phyloP scores from a whole-genome alignment of 495 filamentous ascomycete genomes.

The Hyphodiscus hymeniophilus region DNA sequence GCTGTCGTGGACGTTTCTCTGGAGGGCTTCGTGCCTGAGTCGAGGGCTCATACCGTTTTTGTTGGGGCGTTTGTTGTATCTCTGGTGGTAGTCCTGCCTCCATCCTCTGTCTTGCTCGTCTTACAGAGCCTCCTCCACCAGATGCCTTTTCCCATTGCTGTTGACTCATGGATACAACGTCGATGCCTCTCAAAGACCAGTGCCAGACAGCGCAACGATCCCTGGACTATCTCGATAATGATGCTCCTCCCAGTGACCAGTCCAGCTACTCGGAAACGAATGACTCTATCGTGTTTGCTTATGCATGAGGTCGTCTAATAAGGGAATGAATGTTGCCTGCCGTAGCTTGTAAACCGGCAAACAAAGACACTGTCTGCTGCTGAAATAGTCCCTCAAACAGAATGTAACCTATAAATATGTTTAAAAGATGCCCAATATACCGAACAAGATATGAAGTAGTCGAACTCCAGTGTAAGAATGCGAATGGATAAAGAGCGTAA shows the following conservation, averaged over 20 bases:
- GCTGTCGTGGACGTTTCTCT: slow-evolving; percentile 21
- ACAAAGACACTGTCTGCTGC: background rate
- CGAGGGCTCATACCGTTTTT: slow-evolving; percentile 22
- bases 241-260: background rate
- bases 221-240: background rate
- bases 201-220: background rate
- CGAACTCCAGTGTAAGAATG: slow-evolving; percentile 16
- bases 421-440: background rate
- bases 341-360: slow-evolving; percentile 1
- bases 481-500: slow-evolving; percentile 18
- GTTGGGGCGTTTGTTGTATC: slow-evolving; percentile 27
- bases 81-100: slow-evolving; percentile 32
- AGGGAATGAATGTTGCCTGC: slow-evolving; percentile 11
- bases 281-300: slow-evolving; percentile 16
- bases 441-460: slow-evolving; percentile 10
- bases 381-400: background rate
- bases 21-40: slow-evolving; percentile 26
- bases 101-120: slow-evolving; percentile 44
- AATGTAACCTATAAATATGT: background rate
- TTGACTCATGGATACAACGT: slow-evolving; percentile 15
- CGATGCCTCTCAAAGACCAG: background rate
- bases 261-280: slow-evolving; percentile 6
- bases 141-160: slow-evolving; percentile 15
- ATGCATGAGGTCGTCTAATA: slow-evolving; percentile 22
- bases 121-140: slow-evolving; percentile 30